These are phyloP conservation scores for Paramecium tetraurelia DNA, from an alignment of 73 alveolate genomes.

Conservation along the genomic window DNA sequence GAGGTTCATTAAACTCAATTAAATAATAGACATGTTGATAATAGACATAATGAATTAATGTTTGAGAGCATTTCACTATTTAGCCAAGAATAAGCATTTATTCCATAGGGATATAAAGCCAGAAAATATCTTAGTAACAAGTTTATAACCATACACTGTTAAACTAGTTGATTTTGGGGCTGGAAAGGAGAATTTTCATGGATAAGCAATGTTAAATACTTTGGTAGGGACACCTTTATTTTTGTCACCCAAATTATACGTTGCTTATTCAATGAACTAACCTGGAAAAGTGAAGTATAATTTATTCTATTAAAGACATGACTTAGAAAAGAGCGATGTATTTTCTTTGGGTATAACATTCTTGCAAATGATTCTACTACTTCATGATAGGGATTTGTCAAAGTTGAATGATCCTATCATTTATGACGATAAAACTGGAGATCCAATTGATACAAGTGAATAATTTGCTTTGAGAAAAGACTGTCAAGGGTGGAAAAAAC, in stretches of 20 bases:
- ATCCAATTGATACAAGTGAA: constrained; percentile 32
- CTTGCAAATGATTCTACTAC: background rate
- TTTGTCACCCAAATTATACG: background rate
- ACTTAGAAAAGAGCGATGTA: constrained; percentile 33
- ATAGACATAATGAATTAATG: constrained; percentile 37
- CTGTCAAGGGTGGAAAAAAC: constrained; percentile 44
- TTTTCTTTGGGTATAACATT: constrained; percentile 20
- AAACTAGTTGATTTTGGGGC: constrained; percentile 43
- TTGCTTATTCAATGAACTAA: background rate
- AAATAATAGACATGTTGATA: background rate
- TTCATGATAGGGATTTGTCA: background rate
- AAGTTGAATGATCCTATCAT: constrained; percentile 32
- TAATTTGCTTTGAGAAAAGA: background rate
- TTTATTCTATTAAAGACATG: background rate
- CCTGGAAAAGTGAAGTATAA: constrained; percentile 44
- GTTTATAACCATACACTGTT: background rate
- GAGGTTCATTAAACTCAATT: background rate
- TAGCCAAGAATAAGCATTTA: constrained; percentile 1
- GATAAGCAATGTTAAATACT: background rate
- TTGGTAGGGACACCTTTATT: constrained; percentile 52
- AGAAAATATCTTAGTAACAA: background rate
- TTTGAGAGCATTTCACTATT: constrained; percentile 23
- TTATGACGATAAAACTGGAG: constrained; percentile 17
- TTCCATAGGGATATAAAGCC: constrained; percentile 42
- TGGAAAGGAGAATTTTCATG: constrained; percentile 21